Conservation (phyloP, 2,329 filamentous ascomycete species). For the Aspergillus nomiae region DNA sequence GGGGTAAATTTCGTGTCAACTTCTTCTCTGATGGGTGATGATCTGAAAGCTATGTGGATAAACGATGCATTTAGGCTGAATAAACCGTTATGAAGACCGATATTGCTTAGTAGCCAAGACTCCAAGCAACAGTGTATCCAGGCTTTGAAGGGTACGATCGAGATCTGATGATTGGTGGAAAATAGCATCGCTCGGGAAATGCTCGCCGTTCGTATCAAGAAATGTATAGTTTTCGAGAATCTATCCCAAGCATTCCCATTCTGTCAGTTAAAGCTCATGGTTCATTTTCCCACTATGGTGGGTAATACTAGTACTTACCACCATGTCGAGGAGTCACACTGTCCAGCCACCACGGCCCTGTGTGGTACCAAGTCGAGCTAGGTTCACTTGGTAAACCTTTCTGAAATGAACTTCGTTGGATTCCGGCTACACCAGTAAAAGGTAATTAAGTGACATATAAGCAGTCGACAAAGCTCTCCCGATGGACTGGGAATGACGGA, state of each 20-base stretch:
- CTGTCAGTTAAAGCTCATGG: not conserved
- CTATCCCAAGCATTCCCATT: not conserved
- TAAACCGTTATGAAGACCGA: not conserved
- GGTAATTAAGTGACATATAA: no score
- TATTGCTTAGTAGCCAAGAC: not conserved
- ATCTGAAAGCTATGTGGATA: not conserved
- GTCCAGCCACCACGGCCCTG: not conserved
- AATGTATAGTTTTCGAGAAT: not conserved
- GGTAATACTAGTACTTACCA: constrained; percentile 1
- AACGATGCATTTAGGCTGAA: constrained; percentile 3
- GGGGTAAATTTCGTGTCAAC: not conserved
- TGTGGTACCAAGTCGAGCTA: not conserved
- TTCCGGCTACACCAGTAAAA: no score
- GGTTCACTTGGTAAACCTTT: not conserved
- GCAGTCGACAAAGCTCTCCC: no score
- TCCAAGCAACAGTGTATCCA: not conserved
- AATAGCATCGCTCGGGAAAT: not conserved
- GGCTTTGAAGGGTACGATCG: not conserved
- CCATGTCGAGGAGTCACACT: not conserved
- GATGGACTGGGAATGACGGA: no score
- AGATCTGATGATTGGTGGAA: not conserved
- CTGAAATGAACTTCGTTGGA: no score
- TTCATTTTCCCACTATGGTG: not conserved
- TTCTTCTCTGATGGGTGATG: no score
- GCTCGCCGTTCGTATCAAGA: not conserved